Evolutionary conservation across 2,329 filamentous ascomycete species (phyloP).

Genomic region (Fusarium torreyae): DNA sequence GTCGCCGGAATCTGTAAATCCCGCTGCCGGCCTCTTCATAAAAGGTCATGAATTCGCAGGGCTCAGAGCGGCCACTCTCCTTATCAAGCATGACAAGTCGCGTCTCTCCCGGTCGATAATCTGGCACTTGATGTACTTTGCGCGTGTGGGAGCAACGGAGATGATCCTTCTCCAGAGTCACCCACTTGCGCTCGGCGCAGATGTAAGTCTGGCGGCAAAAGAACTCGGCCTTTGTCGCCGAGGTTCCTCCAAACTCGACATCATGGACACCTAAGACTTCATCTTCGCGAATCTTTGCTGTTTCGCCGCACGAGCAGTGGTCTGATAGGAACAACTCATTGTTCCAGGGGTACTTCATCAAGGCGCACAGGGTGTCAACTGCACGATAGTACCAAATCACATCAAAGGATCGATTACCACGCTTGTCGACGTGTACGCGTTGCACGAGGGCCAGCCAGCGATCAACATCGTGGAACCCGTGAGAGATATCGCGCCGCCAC

Average conservation of each 20-base stretch:
- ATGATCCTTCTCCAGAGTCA: constrained; percentile 69
- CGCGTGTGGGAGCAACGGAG: constrained; percentile 64
- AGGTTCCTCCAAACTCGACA: constrained; percentile 70
- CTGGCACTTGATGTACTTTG: constrained; percentile 28
- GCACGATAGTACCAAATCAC: constrained; percentile 83
- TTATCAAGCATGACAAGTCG: constrained; percentile 63
- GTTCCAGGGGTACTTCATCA: constrained; percentile 76
- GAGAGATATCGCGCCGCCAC: constrained; percentile 69
- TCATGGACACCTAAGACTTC: constrained; percentile 71
- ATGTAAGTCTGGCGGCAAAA: constrained; percentile 82
- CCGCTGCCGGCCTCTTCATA: constrained; percentile 35
- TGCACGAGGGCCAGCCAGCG: constrained; percentile 82
- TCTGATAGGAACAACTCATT: constrained; percentile 85
- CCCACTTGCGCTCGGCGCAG: constrained; percentile 72
- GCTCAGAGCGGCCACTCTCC: constrained; percentile 64
- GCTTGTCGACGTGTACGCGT: constrained; percentile 58
- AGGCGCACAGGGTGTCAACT: constrained; percentile 77
- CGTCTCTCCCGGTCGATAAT: constrained; percentile 70
- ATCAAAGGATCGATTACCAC: constrained; percentile 65
- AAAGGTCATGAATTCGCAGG: constrained; percentile 69
- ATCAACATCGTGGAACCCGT: constrained; percentile 61
- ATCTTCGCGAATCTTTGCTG: constrained; percentile 62
- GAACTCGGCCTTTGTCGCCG: constrained; percentile 65
- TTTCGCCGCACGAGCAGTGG: constrained; percentile 77
- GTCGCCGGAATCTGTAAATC: constrained; percentile 62